These are phyloP conservation scores for Malassezia sp. DNA, from an alignment of 1,284 basidiomycete species.

Conservation along the genomic window DNA sequence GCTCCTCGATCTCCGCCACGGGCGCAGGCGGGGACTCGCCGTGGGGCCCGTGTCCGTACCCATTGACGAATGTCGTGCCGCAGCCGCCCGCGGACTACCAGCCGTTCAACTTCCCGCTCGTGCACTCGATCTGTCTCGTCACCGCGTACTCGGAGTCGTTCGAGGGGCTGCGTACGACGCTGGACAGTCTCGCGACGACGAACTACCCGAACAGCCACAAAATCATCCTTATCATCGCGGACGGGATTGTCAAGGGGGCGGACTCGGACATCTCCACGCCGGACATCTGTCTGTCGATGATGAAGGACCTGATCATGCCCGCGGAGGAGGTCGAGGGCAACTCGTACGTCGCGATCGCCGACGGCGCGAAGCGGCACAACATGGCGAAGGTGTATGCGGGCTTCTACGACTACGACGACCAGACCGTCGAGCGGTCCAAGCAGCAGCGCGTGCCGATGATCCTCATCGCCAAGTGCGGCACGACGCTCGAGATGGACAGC, in stretches of 20 bases:
- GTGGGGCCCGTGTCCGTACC: conserved; percentile 59
- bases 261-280: conserved; percentile 52
- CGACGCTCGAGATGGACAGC: conserved; percentile 69
- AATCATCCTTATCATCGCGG: conserved; percentile 84
- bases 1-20: conserved; percentile 35
- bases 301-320: conserved; percentile 84
- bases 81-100: conserved; percentile 84
- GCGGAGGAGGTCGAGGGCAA: conserved; percentile 79
- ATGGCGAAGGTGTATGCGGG: conserved; percentile 98
- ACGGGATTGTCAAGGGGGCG: conserved; percentile 90
- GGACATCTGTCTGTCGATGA: conserved; percentile 89
- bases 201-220: conserved; percentile 99
- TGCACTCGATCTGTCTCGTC: conserved; percentile 86
- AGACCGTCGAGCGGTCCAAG: conserved; percentile 80
- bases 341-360: conserved; percentile 95
- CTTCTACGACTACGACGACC: conserved; percentile 89
- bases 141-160: conserved; percentile 97
- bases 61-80: conserved; percentile 73
- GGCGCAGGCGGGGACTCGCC: conserved; percentile 22
- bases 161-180: conserved; percentile 87
- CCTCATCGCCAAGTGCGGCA: conserved; percentile 67
- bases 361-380: conserved; percentile 97
- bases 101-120: conserved; percentile 90
- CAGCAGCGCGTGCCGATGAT: conserved; percentile 94
- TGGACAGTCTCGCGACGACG: conserved; percentile 93